Evolutionary conservation across 805 yeast genomes (phyloP), one percentile per base, ranked within the genome.

Genomic region (Yarrowia sp.): DNA sequence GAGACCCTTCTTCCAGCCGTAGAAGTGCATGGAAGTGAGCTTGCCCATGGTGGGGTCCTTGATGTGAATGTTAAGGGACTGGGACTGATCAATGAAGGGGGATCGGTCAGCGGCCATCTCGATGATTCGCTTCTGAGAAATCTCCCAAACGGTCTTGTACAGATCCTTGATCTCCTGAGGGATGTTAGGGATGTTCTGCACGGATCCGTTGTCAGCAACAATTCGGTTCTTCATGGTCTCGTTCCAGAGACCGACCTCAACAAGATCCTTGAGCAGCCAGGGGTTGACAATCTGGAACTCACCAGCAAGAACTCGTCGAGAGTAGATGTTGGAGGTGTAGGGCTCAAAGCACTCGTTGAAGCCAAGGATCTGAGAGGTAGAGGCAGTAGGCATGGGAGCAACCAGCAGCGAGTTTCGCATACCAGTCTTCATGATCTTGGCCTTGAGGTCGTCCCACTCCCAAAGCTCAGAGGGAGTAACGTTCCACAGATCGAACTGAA

Each of bases 1-100:
- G 75, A 95, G 83, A 67, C 99, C 99, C 81, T 89, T 91, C 81
- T 90, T 89, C 99, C 99, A 95, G 54, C 97, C 98, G 75, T 95
- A 93, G 82, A 95, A 95, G 77, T 95, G 99, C 98, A 95, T 95
- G 69, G 95, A 86, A 6, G 98, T 95, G 74, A 95, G 83, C 77
- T 95, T 95, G 72, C 97, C 96, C 93, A 91, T 89, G 2, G 98
- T 92, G 67, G 98, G 98, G 67, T 86, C 87, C 74, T 83, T 85
- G 76, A 95, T 81, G 79, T 90, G 92, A 68, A 95, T 85, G 76
- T 93, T 95, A 82, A 95, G 80, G 52, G 95, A 87, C 80, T 93
- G 98, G 30, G 97, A 90, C 79, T 95, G 99, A 70, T 85, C 89
- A 67, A 88, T 81, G 73, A 83, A 88, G 9, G 89, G 85, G 22